phyloP scores from a whole-genome alignment of 768 basidiomycete genomes.

The Termitomyces sp. region DNA sequence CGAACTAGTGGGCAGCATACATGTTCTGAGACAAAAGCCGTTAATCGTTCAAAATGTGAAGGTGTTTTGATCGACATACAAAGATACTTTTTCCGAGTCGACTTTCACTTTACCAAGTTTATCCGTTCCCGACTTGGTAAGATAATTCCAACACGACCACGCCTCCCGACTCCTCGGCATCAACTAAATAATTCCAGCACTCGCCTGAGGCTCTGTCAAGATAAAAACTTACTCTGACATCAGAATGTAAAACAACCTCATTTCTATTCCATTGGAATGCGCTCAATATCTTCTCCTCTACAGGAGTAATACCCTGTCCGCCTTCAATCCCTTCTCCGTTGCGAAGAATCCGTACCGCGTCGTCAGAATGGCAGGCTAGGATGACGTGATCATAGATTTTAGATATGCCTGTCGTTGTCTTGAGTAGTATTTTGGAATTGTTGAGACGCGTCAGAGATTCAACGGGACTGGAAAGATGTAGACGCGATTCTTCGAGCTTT shows the following conservation, averaged over 20 bases:
- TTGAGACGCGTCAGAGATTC: conserved; percentile 26
- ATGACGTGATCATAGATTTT: conserved; percentile 65
- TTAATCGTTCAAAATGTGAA: not conserved
- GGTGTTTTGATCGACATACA: conserved; percentile 36
- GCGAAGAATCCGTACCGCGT: conserved; percentile 44
- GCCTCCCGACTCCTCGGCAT: conserved; percentile 60
- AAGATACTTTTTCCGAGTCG: conserved; percentile 53
- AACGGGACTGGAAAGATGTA: conserved; percentile 60
- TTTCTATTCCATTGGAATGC: conserved; percentile 66
- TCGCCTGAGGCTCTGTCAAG: not conserved
- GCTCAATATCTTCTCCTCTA: conserved; percentile 52
- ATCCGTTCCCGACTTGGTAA: conserved; percentile 44
- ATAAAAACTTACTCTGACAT: conserved; percentile 42
- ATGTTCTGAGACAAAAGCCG: conserved; percentile 29
- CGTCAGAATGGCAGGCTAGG: conserved; percentile 69
- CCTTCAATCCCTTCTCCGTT: conserved; percentile 31
- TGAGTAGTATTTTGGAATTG: conserved; percentile 32
- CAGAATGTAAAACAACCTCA: conserved; percentile 62
- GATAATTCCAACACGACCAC: conserved; percentile 80
- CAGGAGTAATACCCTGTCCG: conserved; percentile 30
- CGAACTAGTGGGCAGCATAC: conserved; percentile 20
- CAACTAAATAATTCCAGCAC: conserved; percentile 30
- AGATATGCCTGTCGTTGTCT: conserved; percentile 38
- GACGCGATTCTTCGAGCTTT: conserved; percentile 41
- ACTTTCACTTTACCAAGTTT: conserved; percentile 13